These are phyloP conservation scores for Colletotrichum higginsianum DNA, from an alignment of 2,329 filamentous ascomycete genomes.

Conservation along the genomic window DNA sequence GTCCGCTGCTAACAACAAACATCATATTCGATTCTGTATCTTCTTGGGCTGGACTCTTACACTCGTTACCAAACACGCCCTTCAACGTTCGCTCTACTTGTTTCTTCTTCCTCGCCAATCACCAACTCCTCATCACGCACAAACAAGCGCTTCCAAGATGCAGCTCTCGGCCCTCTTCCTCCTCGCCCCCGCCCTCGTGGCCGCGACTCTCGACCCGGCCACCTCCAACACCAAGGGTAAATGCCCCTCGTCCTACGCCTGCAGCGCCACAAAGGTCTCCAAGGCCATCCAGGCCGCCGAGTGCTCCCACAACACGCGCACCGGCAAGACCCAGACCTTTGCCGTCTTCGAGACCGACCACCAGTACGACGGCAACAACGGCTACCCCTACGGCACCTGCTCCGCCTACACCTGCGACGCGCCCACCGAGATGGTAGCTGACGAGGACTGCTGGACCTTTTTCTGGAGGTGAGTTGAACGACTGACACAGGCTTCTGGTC, in stretches of 20 bases:
- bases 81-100: not conserved
- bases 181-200: slow-evolving; percentile 33
- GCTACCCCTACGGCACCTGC: slow-evolving; percentile 38
- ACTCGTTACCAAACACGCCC: not conserved
- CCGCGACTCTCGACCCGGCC: slow-evolving; percentile 37
- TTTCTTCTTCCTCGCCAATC: not conserved
- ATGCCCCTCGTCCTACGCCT: slow-evolving; percentile 34
- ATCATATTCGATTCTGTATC: not conserved
- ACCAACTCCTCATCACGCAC: not conserved
- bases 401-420: slow-evolving; percentile 36
- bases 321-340: slow-evolving; percentile 35
- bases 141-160: slow-evolving; percentile 6
- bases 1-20: not conserved
- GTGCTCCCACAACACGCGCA: slow-evolving; percentile 41
- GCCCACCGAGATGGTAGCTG: slow-evolving; percentile 29
- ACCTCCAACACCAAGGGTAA: slow-evolving; percentile 41
- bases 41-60: slow-evolving; percentile 11
- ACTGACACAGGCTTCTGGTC: not conserved
- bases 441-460: slow-evolving; percentile 39
- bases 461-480: slow-evolving; percentile 39
- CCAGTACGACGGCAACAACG: slow-evolving; percentile 34
- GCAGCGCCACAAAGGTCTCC: slow-evolving; percentile 37
- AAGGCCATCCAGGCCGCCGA: slow-evolving; percentile 42
- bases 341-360: slow-evolving; percentile 41
- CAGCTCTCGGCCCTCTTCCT: slow-evolving; percentile 26